Percentiles rank a stretch among this genome's conserved stretches.
These are phyloP conservation scores for Phoma herbarum DNA, from an alignment of 2,329 filamentous ascomycete species.

Conservation along the genomic window DNA sequence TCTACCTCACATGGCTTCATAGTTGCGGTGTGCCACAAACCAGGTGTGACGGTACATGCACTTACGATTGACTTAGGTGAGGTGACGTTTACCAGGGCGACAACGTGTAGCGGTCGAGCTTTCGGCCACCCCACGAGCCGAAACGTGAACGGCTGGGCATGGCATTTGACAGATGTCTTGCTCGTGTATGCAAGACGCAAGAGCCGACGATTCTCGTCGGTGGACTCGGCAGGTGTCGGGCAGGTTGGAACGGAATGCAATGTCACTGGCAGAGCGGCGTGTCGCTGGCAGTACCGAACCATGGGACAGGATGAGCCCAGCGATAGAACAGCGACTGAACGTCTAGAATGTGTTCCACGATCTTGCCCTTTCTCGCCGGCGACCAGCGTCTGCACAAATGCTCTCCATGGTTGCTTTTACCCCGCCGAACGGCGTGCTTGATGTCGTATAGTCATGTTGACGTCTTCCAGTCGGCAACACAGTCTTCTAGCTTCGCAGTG, in stretches of 20 bases:
- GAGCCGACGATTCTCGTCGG: conserved; percentile 7
- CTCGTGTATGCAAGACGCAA: conserved; percentile 16
- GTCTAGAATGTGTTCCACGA: conserved; percentile 22
- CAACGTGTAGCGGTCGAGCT: conserved; percentile 14
- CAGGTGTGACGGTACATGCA: conserved; percentile 3
- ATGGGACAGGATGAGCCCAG: conserved; percentile 21
- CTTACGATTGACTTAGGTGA: conserved; percentile 1
- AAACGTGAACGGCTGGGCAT: conserved; percentile 2
- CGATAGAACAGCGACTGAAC: conserved; percentile 12
- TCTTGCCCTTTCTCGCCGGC: conserved; percentile 19
- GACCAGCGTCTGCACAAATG: conserved; percentile 9
- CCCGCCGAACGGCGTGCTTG: conserved; percentile 16
- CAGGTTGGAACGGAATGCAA: conserved; percentile 13
- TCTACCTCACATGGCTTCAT: conserved; percentile 5
- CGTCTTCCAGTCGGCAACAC: conserved; percentile 14
- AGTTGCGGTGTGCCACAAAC: conserved; percentile 5
- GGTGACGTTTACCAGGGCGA: conserved; percentile 13
- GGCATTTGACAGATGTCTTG: conserved; percentile 16
- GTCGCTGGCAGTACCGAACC: conserved; percentile 17
- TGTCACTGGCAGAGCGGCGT: conserved; percentile 19
- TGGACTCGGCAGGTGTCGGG: conserved; percentile 13
- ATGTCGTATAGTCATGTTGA: conserved; percentile 18
- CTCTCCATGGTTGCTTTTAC: conserved; percentile 16
- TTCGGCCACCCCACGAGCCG: conserved; percentile 12
- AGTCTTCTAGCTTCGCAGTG: conserved; percentile 15